phyloP scores from a whole-genome alignment of 768 basidiomycete genomes.

The Amanita pallidorosea region DNA sequence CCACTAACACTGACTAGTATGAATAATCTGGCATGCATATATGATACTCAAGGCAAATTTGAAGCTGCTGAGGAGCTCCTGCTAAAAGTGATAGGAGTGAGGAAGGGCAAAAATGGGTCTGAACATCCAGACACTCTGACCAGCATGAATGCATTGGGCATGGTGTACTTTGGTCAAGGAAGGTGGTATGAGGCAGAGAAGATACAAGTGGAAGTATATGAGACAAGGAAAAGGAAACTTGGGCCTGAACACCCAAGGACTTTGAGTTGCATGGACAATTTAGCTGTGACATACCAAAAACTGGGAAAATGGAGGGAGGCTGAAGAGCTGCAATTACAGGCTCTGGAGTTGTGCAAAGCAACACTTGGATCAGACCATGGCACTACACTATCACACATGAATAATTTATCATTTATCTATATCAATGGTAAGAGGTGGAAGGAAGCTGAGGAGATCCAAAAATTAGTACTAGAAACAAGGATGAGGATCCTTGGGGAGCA shows the following conservation, averaged over 20 bases:
- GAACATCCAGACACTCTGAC: neutral
- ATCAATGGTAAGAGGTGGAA: neutral
- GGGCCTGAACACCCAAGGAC: slow-evolving; percentile 1
- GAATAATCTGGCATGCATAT: neutral
- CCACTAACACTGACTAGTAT: neutral
- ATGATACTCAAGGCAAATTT: neutral
- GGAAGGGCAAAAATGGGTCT: neutral
- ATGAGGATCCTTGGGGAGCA: neutral
- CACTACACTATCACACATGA: neutral
- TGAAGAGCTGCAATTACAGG: slow-evolving; percentile 4
- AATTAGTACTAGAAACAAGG: neutral
- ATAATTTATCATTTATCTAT: neutral
- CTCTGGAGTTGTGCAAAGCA: slow-evolving; percentile 3
- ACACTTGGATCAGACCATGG: neutral
- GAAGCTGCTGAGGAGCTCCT: neutral
- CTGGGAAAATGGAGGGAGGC: slow-evolving; percentile 5
- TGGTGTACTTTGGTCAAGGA: neutral
- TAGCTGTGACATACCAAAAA: slow-evolving; percentile 6
- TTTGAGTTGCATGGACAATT: slow-evolving; percentile 1
- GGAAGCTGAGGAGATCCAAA: neutral
- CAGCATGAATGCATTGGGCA: neutral
- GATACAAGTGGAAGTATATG: neutral
- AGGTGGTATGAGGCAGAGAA: neutral
- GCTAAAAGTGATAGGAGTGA: neutral
- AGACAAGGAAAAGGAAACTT: neutral